Percentiles rank a stretch among this genome's conserved stretches.
Conservation (phyloP, 257 asterid species). For the Salvia miltiorrhiza region DNA sequence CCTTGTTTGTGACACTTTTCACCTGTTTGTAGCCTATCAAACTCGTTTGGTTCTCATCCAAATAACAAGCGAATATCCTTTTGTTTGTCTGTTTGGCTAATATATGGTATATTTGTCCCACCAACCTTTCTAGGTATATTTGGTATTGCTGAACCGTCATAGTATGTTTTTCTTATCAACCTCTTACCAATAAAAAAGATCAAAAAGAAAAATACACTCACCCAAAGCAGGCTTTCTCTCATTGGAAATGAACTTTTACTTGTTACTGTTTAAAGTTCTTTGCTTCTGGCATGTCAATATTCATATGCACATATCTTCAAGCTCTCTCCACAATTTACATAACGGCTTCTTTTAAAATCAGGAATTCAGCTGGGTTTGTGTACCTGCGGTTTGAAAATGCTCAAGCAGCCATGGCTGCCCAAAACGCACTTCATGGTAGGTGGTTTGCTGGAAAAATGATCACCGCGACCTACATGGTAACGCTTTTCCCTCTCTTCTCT, state of each 20-base stretch:
- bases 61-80: neutral
- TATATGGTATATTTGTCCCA: neutral
- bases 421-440: slow-evolving; percentile 67
- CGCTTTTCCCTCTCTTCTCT: neutral
- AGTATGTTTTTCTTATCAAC: neutral
- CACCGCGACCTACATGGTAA: slow-evolving; percentile 70
- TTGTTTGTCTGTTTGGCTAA: neutral
- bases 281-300: neutral
- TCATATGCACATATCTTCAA: neutral
- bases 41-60: neutral
- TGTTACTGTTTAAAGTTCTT: neutral
- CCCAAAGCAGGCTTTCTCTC: too few species aligned
- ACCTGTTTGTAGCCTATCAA: neutral
- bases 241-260: too few species aligned
- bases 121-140: neutral
- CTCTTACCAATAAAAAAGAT: neutral
- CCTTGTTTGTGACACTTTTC: neutral
- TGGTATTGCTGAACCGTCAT: neutral
- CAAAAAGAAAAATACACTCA: too few species aligned
- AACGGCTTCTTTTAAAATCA: slow-evolving; percentile 19
- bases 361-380: slow-evolving; percentile 63
- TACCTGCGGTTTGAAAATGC: slow-evolving; percentile 58
- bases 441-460: slow-evolving; percentile 88
- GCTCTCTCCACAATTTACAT: neutral
- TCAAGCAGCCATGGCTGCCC: slow-evolving; percentile 56